Evolutionary conservation across 139 green algal species (phyloP), one percentile per base, ranked within the genome.

Genomic region (Closterium sp.): DNA sequence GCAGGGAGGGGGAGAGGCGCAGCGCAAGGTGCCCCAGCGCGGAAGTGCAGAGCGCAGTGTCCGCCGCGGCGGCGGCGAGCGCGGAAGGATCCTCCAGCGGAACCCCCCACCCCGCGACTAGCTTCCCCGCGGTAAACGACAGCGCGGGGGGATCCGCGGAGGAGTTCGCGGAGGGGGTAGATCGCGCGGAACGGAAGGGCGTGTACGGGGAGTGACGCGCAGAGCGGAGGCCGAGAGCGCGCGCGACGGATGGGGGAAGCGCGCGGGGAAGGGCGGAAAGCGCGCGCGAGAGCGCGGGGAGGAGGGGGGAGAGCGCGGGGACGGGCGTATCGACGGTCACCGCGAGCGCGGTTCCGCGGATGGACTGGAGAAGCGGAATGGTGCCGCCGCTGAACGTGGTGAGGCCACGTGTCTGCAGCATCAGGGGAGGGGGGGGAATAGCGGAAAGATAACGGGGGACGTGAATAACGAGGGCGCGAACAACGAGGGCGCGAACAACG

Each of bases 21-120:
- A 93, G 84, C 25, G 90, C 30, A 30, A 93, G 69, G 12, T 93
- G 90, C 25, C 86, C 90, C 28, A 93, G 25, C 21, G 90, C 92
- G 90, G 84, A 33, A 9, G 90, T 36, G 34, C 85, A 87, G n/a
- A 90, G 85, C 21, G 86, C 90, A 30, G 84, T 28, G 55, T 86
- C 88, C 3, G 34, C 38, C 23, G 28, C 34, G 34, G 64, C 36
- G 36, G 43, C 28, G 23, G 69, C 33, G 83, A 34, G 30, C 30
- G 83, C 83, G 83, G 83, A 34, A 28, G 55, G 55, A 28, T 76
- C 55, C 25, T 76, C 55, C 55, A 76, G 55, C 55, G 55, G 55
- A 33, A 86, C 30, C 28, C 88, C 88, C 88, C 88, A 91, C 9
- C 84, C 34, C 33, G 33, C 35, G 28, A 93, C 32, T 31, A 93